Percentiles rank a stretch among this genome's conserved stretches.
Evolutionary conservation across 1,284 basidiomycete species (phyloP).

Genomic region (Puccinia horiana): DNA sequence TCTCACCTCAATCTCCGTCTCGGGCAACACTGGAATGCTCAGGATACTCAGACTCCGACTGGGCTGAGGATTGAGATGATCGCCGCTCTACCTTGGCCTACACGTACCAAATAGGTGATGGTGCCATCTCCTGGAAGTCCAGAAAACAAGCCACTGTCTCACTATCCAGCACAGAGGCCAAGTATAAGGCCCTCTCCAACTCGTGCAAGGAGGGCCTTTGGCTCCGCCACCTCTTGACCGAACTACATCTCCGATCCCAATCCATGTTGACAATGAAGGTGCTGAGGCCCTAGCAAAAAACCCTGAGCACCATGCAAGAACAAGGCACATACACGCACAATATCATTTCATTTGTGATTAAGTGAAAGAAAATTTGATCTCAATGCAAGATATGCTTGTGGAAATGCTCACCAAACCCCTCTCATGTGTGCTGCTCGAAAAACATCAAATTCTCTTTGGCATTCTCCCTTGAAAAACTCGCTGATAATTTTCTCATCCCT

Average conservation of each 20-base stretch:
- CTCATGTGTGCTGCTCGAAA: too few relatives aligned
- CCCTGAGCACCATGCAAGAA: too few relatives aligned
- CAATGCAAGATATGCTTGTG: too few relatives aligned
- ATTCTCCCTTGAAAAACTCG: too few relatives aligned
- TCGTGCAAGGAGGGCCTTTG: slow-evolving; percentile 13
- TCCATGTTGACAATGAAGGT: too few relatives aligned
- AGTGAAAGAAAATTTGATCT: too few relatives aligned
- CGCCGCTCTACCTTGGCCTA: neutral
- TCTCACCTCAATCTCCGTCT: neutral
- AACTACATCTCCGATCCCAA: neutral
- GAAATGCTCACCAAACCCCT: too few relatives aligned
- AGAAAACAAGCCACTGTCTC: neutral
- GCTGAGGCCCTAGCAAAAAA: too few relatives aligned
- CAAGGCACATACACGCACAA: too few relatives aligned
- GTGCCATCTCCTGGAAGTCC: neutral
- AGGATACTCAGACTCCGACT: neutral
- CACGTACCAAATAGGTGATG: neutral
- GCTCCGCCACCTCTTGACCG: neutral
- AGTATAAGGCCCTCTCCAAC: slow-evolving; percentile 5
- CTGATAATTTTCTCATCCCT: too few relatives aligned
- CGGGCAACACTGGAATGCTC: neutral
- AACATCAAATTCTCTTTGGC: too few relatives aligned
- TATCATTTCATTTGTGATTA: too few relatives aligned
- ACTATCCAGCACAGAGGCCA: neutral
- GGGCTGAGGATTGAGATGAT: slow-evolving; percentile 7